These are phyloP conservation scores for Fusarium sp. DNA, from an alignment of 2,329 filamentous ascomycete genomes.

Conservation along the genomic window DNA sequence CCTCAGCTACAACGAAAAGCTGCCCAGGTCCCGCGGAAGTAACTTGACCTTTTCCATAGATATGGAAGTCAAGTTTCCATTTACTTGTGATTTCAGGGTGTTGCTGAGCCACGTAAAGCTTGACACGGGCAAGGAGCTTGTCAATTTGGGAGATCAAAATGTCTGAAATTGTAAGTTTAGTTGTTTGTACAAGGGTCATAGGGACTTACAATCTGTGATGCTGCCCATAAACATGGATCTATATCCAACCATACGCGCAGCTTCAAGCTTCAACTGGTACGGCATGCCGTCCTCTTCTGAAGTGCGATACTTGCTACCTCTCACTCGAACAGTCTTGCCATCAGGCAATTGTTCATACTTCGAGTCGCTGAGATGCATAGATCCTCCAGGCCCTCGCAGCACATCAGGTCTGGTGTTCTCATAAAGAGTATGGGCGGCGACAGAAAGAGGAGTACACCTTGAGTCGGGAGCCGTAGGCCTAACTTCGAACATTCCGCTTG, in stretches of 20 bases:
- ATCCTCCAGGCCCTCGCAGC: constrained; percentile 62
- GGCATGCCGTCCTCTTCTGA: constrained; percentile 16
- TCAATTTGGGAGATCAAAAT: constrained; percentile 41
- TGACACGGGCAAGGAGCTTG: constrained; percentile 17
- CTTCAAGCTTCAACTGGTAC: constrained; percentile 45
- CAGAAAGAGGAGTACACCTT: constrained; percentile 60
- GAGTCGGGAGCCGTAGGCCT: constrained; percentile 54
- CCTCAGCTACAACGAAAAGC: constrained; percentile 62
- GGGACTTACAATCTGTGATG: constrained; percentile 32
- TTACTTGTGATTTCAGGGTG: constrained; percentile 31
- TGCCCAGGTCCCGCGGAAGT: constrained; percentile 14
- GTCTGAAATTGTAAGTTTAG: not conserved
- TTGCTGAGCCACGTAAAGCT: constrained; percentile 36
- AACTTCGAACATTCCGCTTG: constrained; percentile 60
- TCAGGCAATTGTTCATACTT: constrained; percentile 36
- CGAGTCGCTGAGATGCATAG: constrained; percentile 56
- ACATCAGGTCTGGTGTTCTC: constrained; percentile 66
- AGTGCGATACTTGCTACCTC: constrained; percentile 17
- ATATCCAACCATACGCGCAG: constrained; percentile 37
- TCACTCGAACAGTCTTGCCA: constrained; percentile 30
- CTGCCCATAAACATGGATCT: constrained; percentile 43
- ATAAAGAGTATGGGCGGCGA: constrained; percentile 67
- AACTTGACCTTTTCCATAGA: constrained; percentile 55
- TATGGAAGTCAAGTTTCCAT: constrained; percentile 54
- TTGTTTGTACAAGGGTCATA: accelerated